A percentile compares a stretch with the other conserved stretches of the same genome.
Conservation (phyloP, 1,139 yeast species). For the Geotrichum siamense region DNA sequence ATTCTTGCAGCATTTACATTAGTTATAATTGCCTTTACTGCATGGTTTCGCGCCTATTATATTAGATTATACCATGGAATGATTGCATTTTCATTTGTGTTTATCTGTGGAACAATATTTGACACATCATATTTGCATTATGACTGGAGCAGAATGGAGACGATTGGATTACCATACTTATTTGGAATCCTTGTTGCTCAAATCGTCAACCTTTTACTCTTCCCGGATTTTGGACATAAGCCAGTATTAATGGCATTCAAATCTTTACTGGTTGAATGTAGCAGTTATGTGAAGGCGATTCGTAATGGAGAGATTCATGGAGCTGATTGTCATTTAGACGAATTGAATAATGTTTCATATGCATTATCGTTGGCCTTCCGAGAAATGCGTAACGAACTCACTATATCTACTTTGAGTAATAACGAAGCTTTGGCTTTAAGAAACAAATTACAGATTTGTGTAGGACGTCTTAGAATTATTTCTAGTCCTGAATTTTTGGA, state of each 20-base stretch:
- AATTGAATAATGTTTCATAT: constrained; percentile 33
- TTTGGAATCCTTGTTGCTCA: constrained; percentile 41
- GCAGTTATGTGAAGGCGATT: constrained; percentile 18
- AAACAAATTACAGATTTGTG: constrained; percentile 38
- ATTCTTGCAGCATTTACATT: constrained; percentile 40
- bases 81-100: constrained; percentile 36
- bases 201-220: constrained; percentile 33
- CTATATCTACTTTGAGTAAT: constrained; percentile 35
- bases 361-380: constrained; percentile 39
- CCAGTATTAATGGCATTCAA: constrained; percentile 20
- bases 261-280: constrained; percentile 21
- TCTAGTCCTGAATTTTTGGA: constrained; percentile 30
- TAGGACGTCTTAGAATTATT: constrained; percentile 39
- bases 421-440: constrained; percentile 35
- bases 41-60: constrained; percentile 41
- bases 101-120: constrained; percentile 33
- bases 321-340: constrained; percentile 23
- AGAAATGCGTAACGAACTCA: constrained; percentile 40
- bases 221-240: constrained; percentile 40
- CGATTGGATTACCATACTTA: constrained; percentile 41
- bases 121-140: constrained; percentile 19
- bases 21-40: constrained; percentile 34
- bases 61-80: constrained; percentile 37
- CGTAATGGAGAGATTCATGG: constrained; percentile 20
- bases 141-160: constrained; percentile 38